Evolutionary conservation across 805 yeast species (phyloP).

Genomic region (Candida schatavii): DNA sequence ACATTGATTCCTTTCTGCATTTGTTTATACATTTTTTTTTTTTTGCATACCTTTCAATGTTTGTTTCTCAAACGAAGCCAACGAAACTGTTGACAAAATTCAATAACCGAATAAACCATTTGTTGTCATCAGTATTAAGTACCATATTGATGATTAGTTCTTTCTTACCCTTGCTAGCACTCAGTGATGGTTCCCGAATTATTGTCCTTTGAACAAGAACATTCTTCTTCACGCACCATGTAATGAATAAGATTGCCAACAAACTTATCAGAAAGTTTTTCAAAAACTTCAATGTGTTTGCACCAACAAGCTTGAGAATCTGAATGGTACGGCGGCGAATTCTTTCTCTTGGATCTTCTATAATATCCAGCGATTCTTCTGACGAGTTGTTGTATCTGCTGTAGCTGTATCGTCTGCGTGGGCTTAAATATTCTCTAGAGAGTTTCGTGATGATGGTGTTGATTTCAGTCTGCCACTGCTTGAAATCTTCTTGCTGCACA

Average conservation of each 20-base stretch:
- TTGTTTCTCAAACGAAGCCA: constrained; percentile 32
- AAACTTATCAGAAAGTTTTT: constrained; percentile 36
- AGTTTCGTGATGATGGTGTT: constrained; percentile 46
- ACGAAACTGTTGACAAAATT: constrained; percentile 37
- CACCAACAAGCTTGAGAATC: constrained; percentile 27
- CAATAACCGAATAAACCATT: constrained; percentile 42
- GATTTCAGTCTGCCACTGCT: constrained; percentile 54
- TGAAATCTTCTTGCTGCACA: constrained; percentile 37
- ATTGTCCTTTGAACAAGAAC: constrained; percentile 37
- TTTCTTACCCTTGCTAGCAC: constrained; percentile 19
- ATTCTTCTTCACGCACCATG: constrained; percentile 42
- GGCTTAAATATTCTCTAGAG: constrained; percentile 33
- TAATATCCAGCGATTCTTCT: constrained; percentile 14
- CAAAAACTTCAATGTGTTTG: constrained; percentile 22
- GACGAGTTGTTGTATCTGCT: constrained; percentile 3
- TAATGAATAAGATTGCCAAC: constrained; percentile 35
- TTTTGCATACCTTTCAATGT: background rate
- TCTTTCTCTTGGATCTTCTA: constrained; percentile 16
- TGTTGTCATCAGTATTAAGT: constrained; percentile 40
- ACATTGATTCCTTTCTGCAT: background rate
- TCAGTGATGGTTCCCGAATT: constrained; percentile 28
- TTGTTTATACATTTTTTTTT: background rate
- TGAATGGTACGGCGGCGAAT: constrained; percentile 21
- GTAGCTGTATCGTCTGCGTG: constrained; percentile 6
- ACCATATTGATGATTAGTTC: constrained; percentile 43